Evolutionary conservation across 371 early-diverging fungal genomes (phyloP).

Genomic region (Actinomucor elegans): DNA sequence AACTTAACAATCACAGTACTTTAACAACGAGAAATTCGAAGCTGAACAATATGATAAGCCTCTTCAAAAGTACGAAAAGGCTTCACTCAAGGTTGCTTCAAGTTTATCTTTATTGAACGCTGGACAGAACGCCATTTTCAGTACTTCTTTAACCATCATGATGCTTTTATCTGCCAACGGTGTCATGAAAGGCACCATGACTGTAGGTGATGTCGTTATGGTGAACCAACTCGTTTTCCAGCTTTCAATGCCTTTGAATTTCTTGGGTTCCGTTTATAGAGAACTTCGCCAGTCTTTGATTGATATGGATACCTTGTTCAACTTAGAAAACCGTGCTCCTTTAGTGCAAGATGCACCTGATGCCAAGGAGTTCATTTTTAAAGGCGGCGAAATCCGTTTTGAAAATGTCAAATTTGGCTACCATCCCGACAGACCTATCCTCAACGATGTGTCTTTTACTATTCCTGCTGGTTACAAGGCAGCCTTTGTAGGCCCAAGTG

Average conservation of each 20-base stretch:
- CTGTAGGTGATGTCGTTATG: slow-evolving; percentile 97
- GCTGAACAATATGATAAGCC: slow-evolving; percentile 81
- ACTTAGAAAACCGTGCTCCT: slow-evolving; percentile 67
- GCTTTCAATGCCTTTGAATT: slow-evolving; percentile 92
- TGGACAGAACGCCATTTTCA: slow-evolving; percentile 93
- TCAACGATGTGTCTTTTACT: slow-evolving; percentile 76
- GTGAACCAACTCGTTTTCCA: slow-evolving; percentile 95
- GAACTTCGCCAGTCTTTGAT: slow-evolving; percentile 90
- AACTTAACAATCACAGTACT: slow-evolving; percentile 57
- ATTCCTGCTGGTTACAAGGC: slow-evolving; percentile 88
- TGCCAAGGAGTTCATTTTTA: slow-evolving; percentile 53
- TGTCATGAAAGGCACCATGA: slow-evolving; percentile 79
- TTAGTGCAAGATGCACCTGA: slow-evolving; percentile 54
- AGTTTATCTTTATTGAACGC: slow-evolving; percentile 90
- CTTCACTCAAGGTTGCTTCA: slow-evolving; percentile 87
- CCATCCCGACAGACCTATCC: slow-evolving; percentile 68
- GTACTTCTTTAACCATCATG: slow-evolving; percentile 84
- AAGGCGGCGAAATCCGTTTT: slow-evolving; percentile 75
- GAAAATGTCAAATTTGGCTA: slow-evolving; percentile 91
- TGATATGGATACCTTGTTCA: slow-evolving; percentile 96
- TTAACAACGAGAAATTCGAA: slow-evolving; percentile 90
- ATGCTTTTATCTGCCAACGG: slow-evolving; percentile 93
- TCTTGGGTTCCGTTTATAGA: slow-evolving; percentile 96
- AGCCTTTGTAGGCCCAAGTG: slow-evolving; percentile 96
- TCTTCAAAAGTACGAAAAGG: slow-evolving; percentile 83